These are phyloP conservation scores for Hypoxylon sp. DNA, from an alignment of 2,329 filamentous ascomycete genomes.

Conservation along the genomic window DNA sequence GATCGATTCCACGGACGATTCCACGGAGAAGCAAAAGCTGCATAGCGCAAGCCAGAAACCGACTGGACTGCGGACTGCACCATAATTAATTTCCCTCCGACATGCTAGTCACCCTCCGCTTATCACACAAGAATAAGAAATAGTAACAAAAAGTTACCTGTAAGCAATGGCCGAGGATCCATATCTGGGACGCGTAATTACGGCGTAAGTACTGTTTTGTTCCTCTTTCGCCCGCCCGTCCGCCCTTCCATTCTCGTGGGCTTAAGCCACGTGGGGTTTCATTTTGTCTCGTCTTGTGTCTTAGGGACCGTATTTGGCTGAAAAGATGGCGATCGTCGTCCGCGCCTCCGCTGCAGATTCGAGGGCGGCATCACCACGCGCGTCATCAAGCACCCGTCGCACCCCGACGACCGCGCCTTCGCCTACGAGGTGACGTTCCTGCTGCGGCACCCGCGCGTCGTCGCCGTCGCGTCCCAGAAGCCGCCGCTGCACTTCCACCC, in stretches of 20 bases:
- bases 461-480: slow-evolving; percentile 43
- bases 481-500: slow-evolving; percentile 52
- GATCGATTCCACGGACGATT: not conserved
- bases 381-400: slow-evolving; percentile 42
- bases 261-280: slow-evolving; percentile 19
- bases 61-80: too few species aligned
- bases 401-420: slow-evolving; percentile 41
- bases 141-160: not conserved
- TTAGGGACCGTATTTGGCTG: too few species aligned
- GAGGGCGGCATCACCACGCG: slow-evolving; percentile 46
- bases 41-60: slow-evolving; percentile 7
- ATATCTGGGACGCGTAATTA: slow-evolving; percentile 37
- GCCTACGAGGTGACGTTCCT: slow-evolving; percentile 47
- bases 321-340: slow-evolving; percentile 25
- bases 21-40: slow-evolving; percentile 2
- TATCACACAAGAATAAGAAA: slow-evolving; percentile 4
- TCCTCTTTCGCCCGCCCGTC: not conserved
- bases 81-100: slow-evolving; percentile 10
- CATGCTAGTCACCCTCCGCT: slow-evolving; percentile 10
- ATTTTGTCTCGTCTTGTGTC: not conserved
- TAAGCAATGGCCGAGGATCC: slow-evolving; percentile 33
- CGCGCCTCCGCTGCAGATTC: slow-evolving; percentile 41
- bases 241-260: not conserved
- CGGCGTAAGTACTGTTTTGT: slow-evolving; percentile 30
- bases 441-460: slow-evolving; percentile 43